Evolutionary conservation across 2,329 filamentous ascomycete species (phyloP).

Genomic region (Penicillium sp.): DNA sequence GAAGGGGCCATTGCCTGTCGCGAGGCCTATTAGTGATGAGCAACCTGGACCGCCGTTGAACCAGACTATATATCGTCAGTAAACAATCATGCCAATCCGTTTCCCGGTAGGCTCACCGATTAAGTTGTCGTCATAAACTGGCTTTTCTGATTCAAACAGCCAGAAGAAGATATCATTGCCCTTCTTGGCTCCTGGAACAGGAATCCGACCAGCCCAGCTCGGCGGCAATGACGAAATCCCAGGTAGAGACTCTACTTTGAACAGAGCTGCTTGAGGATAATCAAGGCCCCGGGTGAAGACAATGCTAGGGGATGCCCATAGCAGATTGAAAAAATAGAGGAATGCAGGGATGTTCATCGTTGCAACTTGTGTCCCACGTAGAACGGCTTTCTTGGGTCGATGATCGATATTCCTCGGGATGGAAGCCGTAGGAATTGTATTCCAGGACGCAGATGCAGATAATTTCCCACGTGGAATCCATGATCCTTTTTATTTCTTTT

Average conservation of each 20-base stretch:
- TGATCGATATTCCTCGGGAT: background rate
- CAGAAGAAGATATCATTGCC: constrained; percentile 41
- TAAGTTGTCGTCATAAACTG: constrained; percentile 32
- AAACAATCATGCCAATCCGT: background rate
- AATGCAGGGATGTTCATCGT: constrained; percentile 25
- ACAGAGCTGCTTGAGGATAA: constrained; percentile 19
- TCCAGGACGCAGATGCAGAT: background rate
- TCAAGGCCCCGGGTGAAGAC: constrained; percentile 6
- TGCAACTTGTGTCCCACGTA: background rate
- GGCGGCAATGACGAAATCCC: constrained; percentile 28
- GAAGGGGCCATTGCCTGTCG: constrained; percentile 37
- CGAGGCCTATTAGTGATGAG: constrained; percentile 35
- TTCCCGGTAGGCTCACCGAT: constrained; percentile 29
- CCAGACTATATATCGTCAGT: constrained; percentile 32
- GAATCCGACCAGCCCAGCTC: constrained; percentile 39
- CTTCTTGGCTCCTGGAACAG: constrained; percentile 27
- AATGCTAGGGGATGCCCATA: constrained; percentile 19
- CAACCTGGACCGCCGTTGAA: constrained; percentile 41
- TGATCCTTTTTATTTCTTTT: constrained; percentile 8
- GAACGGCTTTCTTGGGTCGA: background rate
- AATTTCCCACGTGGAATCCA: constrained; percentile 6
- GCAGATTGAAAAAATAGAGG: constrained; percentile 21
- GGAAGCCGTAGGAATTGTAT: background rate
- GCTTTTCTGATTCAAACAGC: constrained; percentile 36
- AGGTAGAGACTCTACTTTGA: constrained; percentile 33